Conservation (phyloP, 352 stramenopile genomes). For the Blastocystis sp. region DNA sequence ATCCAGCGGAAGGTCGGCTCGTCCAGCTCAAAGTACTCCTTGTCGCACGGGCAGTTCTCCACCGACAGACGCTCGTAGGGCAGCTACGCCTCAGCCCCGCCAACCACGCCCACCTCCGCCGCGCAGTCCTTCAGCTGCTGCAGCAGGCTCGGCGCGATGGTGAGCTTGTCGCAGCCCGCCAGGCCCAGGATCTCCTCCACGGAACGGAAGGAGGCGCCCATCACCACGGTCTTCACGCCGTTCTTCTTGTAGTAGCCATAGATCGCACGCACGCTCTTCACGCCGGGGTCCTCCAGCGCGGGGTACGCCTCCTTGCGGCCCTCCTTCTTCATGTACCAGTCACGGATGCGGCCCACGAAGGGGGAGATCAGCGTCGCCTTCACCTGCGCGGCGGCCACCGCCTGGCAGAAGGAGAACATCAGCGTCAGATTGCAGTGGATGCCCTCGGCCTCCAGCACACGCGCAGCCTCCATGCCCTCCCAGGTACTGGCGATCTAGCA, state of each 20-base stretch:
- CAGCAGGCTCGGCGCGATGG: constrained; percentile 89
- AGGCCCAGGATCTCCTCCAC: constrained; percentile 93
- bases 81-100: constrained; percentile 62
- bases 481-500: constrained; percentile 81
- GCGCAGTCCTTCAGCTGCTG: constrained; percentile 83
- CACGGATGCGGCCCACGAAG: constrained; percentile 91
- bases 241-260: constrained; percentile 99
- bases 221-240: constrained; percentile 89
- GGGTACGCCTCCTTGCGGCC: constrained; percentile 84
- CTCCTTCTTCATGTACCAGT: constrained; percentile 89
- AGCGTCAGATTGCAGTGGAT: constrained; percentile 98
- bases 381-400: constrained; percentile 87
- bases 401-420: constrained; percentile 94
- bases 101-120: constrained; percentile 70
- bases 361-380: constrained; percentile 90
- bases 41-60: constrained; percentile 74
- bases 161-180: constrained; percentile 92
- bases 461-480: constrained; percentile 91
- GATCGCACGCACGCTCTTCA: constrained; percentile 91
- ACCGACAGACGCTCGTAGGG: constrained; percentile 63
- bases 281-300: constrained; percentile 89
- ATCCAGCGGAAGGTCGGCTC: constrained; percentile 94
- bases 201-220: constrained; percentile 90
- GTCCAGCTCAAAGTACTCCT: constrained; percentile 78
- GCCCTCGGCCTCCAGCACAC: constrained; percentile 89